phyloP scores from a whole-genome alignment of 2,329 filamentous ascomycete genomes.

The Colletotrichum chrysophilum region DNA sequence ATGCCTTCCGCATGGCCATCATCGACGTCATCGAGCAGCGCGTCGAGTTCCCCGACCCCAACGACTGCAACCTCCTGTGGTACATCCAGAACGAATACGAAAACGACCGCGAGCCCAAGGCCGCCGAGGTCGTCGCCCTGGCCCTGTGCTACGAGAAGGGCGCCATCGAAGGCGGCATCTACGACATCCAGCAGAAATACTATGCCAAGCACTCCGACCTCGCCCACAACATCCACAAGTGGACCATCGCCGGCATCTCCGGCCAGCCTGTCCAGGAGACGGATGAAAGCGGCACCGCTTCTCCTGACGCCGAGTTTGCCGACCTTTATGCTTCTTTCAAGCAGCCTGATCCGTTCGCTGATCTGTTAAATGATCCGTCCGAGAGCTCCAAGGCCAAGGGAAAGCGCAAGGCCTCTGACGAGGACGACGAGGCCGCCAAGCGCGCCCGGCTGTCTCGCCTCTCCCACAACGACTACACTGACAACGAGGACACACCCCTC shows the following conservation, averaged over 20 bases:
- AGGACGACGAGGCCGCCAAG: neutral
- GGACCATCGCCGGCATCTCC: neutral
- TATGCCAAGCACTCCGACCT: neutral
- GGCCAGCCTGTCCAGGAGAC: neutral
- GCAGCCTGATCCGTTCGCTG: neutral
- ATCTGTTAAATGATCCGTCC: neutral
- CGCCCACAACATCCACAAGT: neutral
- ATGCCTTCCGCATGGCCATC: neutral
- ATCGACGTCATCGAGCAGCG: neutral
- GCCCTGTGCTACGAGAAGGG: neutral
- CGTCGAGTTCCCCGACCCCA: neutral
- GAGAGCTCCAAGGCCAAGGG: neutral
- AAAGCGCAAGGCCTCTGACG: neutral
- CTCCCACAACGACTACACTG: neutral
- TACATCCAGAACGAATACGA: neutral
- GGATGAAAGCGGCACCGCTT: neutral
- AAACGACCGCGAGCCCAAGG: neutral
- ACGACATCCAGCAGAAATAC: neutral
- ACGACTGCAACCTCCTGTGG: neutral
- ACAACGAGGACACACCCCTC: neutral
- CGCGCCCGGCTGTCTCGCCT: neutral
- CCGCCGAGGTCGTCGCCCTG: slow-evolving; percentile 1
- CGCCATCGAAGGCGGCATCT: neutral
- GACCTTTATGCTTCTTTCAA: neutral
- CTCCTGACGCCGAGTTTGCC: neutral